Base-by-base conservation (phyloP, 139 green algal species). In the Ettlia oleoabundans region DNA sequence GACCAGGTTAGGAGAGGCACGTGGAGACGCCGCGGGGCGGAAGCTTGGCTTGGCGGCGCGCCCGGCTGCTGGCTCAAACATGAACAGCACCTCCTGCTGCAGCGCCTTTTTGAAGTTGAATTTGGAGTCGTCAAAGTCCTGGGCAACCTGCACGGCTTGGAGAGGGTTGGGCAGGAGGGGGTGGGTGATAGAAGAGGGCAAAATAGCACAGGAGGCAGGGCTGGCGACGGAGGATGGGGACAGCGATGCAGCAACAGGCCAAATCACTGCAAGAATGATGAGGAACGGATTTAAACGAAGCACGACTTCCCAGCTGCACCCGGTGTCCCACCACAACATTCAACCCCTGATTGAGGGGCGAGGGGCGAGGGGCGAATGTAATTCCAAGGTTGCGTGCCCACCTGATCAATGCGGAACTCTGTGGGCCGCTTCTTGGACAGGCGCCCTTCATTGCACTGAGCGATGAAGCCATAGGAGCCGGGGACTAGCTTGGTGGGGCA, bases 21-120 rank as follows among this genome's bases (percentile, higher is more conserved):
- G 43, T 21, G 83, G 66, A 32, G 76, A 30, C 30, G 70, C 78
- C 35, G 78, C 78, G 7, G 77, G 61, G 37, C 47, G 38, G 82
- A 85, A 88, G 19, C 38, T 32, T 58, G 78, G 53, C 73, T 80
- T 80, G 73, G 42, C 47, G 51, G 21, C 32, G 72, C 42, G 28
- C 30, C 35, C 33, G 24, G 74, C n/a, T 3, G 76, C 30, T 15
- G 88, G 67, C 79, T 93, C 88, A 86, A 99, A 98, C 69, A 91
- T 85, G 82, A 98, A 96, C 8, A 99, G 92, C 43, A 97, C 94
- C 92, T 99, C 97, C 22, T 91, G 82, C 83, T 95, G 84, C 65
- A 88, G 87, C 0, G 96, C 97, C 89, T 99, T 99, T 52, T 69
- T 94, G 89, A 99, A 99, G 89, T 99, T 98, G 92, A 99, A 99